phyloP scores from a whole-genome alignment of 352 stramenopile genomes.

The Pythium pectinolyticum region DNA sequence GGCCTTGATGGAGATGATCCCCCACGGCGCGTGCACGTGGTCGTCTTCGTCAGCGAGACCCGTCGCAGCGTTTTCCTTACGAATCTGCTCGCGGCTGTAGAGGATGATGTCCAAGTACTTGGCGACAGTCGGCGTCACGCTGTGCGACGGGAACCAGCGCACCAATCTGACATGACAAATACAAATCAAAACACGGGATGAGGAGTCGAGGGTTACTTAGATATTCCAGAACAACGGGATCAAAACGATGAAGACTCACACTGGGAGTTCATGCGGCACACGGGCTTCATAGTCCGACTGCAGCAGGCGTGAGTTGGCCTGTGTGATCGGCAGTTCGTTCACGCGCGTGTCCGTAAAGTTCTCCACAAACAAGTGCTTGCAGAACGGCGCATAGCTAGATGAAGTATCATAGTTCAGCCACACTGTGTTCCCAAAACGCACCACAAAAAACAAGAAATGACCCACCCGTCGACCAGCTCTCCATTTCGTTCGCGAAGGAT shows the following conservation, averaged over 20 bases:
- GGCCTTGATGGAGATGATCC: constrained; percentile 97
- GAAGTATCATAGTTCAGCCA: no score
- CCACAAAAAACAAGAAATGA: no score
- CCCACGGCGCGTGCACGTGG: constrained; percentile 81
- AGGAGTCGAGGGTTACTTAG: not conserved
- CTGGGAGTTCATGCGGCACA: constrained; percentile 93
- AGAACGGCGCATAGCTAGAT: constrained; percentile 98
- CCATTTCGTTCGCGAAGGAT: constrained; percentile 65
- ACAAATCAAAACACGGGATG: not conserved
- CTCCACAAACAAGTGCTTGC: constrained; percentile 97
- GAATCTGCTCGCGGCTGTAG: constrained; percentile 98
- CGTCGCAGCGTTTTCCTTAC: constrained; percentile 92
- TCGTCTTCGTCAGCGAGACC: constrained; percentile 39
- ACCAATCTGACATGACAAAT: constrained; percentile 52
- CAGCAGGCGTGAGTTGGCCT: constrained; percentile 92
- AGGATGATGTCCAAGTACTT: constrained; percentile 98
- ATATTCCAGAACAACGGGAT: not conserved
- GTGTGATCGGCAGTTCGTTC: constrained; percentile 91
- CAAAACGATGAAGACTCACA: constrained; percentile 39
- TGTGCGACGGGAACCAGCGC: constrained; percentile 92
- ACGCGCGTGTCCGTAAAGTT: constrained; percentile 92
- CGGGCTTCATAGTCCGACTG: constrained; percentile 93
- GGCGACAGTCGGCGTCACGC: constrained; percentile 81
- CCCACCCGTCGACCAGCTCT: constrained; percentile 69
- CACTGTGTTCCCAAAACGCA: no score